Evolutionary conservation across 2,329 filamentous ascomycete species (phyloP).

Genomic region (Aspergillus sp.): DNA sequence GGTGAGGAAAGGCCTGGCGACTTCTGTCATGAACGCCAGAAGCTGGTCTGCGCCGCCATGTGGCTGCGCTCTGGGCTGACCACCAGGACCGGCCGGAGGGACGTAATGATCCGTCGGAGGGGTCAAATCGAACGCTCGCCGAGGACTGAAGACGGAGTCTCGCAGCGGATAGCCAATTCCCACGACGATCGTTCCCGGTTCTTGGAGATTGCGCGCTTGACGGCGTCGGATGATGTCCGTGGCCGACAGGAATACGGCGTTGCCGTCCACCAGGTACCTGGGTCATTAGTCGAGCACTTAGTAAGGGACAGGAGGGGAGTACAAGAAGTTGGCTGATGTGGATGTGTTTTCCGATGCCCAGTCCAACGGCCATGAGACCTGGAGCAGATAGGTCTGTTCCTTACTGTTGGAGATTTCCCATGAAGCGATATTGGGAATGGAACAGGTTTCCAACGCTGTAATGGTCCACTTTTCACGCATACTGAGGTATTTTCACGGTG

Average conservation of each 20-base stretch:
- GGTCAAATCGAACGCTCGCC: slow-evolving; percentile 20
- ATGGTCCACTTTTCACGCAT: not conserved
- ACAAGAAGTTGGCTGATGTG: slow-evolving; percentile 18
- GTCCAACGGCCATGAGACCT: slow-evolving; percentile 25
- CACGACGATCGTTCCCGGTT: slow-evolving; percentile 22
- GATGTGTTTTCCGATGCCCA: slow-evolving; percentile 14
- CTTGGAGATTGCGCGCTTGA: slow-evolving; percentile 8
- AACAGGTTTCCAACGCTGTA: not conserved
- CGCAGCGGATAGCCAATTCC: slow-evolving; percentile 25
- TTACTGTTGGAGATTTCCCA: slow-evolving; percentile 12
- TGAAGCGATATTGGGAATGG: slow-evolving; percentile 10
- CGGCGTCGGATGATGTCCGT: slow-evolving; percentile 24
- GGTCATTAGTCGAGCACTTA: not conserved
- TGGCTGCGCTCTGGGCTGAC: slow-evolving; percentile 10
- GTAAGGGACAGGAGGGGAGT: not conserved
- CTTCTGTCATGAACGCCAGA: slow-evolving; percentile 42
- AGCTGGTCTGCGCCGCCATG: slow-evolving; percentile 48
- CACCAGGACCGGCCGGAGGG: slow-evolving; percentile 26
- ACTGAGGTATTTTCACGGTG: not conserved
- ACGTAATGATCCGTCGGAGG: slow-evolving; percentile 20
- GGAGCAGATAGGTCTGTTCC: slow-evolving; percentile 18
- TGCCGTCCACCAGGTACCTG: slow-evolving; percentile 30
- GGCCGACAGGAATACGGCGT: slow-evolving; percentile 27
- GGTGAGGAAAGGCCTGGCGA: slow-evolving; percentile 33
- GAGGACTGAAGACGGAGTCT: slow-evolving; percentile 19